Conservation (phyloP, 495 filamentous ascomycete genomes). For the Neurospora sp. region DNA sequence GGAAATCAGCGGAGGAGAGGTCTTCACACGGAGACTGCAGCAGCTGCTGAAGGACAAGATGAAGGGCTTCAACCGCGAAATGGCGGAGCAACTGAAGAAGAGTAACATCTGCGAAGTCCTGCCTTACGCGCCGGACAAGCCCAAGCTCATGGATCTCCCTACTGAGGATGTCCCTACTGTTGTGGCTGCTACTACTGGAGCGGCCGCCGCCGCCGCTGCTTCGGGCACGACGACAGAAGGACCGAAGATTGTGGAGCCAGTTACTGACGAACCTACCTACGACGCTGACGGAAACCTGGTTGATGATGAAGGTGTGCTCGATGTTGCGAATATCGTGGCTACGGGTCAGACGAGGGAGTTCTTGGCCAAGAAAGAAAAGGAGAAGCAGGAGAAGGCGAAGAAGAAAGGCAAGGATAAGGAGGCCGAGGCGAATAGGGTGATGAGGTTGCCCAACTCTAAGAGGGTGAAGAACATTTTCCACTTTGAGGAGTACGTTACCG, state of each 20-base stretch:
- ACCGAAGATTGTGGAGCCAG: constrained; percentile 23
- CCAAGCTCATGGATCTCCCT: constrained; percentile 40
- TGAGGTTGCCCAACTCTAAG: constrained; percentile 72
- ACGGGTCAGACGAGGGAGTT: constrained; percentile 89
- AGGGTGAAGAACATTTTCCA: constrained; percentile 66
- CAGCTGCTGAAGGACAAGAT: constrained; percentile 53
- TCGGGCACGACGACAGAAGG: constrained; percentile 15
- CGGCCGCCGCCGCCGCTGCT: constrained; percentile 12
- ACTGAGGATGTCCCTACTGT: constrained; percentile 51
- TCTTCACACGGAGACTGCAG: constrained; percentile 68
- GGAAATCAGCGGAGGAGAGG: constrained; percentile 73
- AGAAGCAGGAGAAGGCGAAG: constrained; percentile 64
- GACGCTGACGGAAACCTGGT: constrained; percentile 37
- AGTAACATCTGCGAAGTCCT: constrained; percentile 84
- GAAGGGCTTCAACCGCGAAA: constrained; percentile 60
- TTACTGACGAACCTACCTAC: constrained; percentile 41
- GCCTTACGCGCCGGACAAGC: constrained; percentile 50
- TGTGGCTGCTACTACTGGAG: constrained; percentile 30
- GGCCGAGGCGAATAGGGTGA: constrained; percentile 45
- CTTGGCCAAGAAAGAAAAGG: constrained; percentile 80
- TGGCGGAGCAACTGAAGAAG: constrained; percentile 92
- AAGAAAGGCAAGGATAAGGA: constrained; percentile 46
- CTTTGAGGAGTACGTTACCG: constrained; percentile 66
- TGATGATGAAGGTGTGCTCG: constrained; percentile 75
- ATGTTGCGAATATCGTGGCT: constrained; percentile 87